phyloP scores from a whole-genome alignment of 2,329 filamentous ascomycete species.

The Magnaporthales sp. region DNA sequence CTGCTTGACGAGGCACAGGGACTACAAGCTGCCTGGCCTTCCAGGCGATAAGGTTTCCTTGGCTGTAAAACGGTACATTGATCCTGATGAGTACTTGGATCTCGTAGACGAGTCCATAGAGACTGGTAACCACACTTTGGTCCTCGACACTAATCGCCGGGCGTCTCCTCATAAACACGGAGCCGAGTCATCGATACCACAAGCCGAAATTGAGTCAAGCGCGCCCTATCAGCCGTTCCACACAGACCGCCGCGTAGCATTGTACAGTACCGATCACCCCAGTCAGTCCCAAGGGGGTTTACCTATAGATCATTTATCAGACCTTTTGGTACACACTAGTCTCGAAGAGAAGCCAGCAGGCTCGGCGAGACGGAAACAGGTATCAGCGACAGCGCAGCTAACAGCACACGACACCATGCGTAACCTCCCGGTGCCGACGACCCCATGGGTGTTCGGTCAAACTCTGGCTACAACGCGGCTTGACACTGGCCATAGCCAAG shows the following conservation, averaged over 20 bases:
- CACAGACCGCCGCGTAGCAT: conserved; percentile 74
- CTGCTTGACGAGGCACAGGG: conserved; percentile 50
- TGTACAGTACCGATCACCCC: conserved; percentile 51
- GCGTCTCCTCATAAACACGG: conserved; percentile 23
- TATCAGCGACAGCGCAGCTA: conserved; percentile 5
- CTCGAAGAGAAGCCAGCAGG: conserved; percentile 28
- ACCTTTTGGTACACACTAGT: conserved; percentile 29
- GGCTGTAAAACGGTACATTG: conserved; percentile 45
- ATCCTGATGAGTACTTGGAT: conserved; percentile 47
- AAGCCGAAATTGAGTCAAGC: conserved; percentile 90
- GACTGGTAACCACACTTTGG: conserved; percentile 45
- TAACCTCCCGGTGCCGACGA: conserved; percentile 5
- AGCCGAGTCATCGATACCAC: conserved; percentile 56
- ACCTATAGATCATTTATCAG: conserved; percentile 24
- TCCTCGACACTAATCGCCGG: conserved; percentile 32
- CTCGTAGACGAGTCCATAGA: conserved; percentile 44
- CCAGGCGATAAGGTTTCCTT: conserved; percentile 51
- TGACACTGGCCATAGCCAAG: conserved; percentile 37
- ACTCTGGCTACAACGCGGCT: conserved; percentile 40
- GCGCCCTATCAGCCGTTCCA: conserved; percentile 95
- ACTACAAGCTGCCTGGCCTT: conserved; percentile 57
- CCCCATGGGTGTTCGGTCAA: conserved; percentile 53
- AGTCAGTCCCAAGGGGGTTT: conserved; percentile 11
- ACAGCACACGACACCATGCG: not conserved
- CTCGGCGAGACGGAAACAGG: conserved; percentile 14